Base-by-base conservation (phyloP, 768 basidiomycete genomes). In the Boletus speciosus region DNA sequence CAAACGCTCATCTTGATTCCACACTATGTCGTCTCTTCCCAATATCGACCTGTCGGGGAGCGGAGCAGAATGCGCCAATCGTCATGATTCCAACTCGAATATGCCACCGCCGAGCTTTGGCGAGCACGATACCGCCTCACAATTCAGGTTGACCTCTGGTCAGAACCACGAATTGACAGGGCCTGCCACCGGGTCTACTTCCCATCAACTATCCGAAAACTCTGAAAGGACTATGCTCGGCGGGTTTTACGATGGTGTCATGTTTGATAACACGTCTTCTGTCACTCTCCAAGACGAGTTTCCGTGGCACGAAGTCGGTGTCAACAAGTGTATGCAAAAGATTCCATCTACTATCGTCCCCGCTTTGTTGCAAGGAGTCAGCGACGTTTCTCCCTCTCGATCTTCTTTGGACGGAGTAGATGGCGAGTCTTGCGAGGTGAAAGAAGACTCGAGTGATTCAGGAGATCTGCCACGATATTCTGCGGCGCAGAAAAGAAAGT, bases 301-400 rank as follows among this genome's bases (percentile, higher is more conserved):
- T 10, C 47, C 46, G 51, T 53, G 58, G 51, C 58, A 49, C 36
- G 36, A 44, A 31, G 27, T 46, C 5, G 48, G 12, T 1, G 29
- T 36, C 16, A n/a, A 51, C 42, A 41, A 44, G 41, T 19, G 6
- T 6, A 21, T 31, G 11, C 53, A 39, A 14, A 53, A 1, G 6
- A 49, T 70, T 12, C 67, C 67, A 5, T 21, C 54, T 6, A 47
- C 35, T 3, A 55, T 66, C 31, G 27, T 47, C 21, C 63, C 67
- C 6, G 49, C 15, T 1, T 49, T 67, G 9, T 50, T 71, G 40
- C 59, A 62, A 37, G 42, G 32, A 0, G n/a, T 39, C 14, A 9
- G 12, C 27, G 19, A 47, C 14, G 16, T 58, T 4, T 49, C 55
- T 44, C 31, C 59, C 5, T 35, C 51, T 48, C 43, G 14, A 11